A percentile compares a stretch with the other conserved stretches of the same genome.
phyloP scores from a whole-genome alignment of 1,139 yeast species.

The Saccharomyces hybrid region DNA sequence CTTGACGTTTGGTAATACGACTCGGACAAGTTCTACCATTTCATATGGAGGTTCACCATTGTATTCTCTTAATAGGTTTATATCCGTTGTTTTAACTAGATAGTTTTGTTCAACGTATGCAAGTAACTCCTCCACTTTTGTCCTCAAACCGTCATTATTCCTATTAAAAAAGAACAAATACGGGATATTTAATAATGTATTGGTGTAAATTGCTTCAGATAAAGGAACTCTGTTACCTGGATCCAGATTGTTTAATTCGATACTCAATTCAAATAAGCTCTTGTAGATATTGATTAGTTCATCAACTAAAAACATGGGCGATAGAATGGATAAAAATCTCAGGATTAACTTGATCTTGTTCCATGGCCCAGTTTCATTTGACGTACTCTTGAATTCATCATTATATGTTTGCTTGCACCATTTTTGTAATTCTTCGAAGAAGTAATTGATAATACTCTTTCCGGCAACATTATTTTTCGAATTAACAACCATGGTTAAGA shows the following conservation, averaged over 20 bases:
- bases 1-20: constrained; percentile 51
- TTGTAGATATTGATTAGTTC: constrained; percentile 46
- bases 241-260: constrained; percentile 43
- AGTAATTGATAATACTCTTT: constrained; percentile 58
- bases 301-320: constrained; percentile 52
- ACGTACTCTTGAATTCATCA: constrained; percentile 20
- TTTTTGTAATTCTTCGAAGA: constrained; percentile 55
- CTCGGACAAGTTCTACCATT: constrained; percentile 43
- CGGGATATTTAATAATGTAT: constrained; percentile 62
- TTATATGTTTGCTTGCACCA: constrained; percentile 38
- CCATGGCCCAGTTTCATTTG: constrained; percentile 56
- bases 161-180: constrained; percentile 49
- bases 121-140: constrained; percentile 40
- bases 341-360: constrained; percentile 62
- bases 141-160: constrained; percentile 32
- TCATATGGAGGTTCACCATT: constrained; percentile 45
- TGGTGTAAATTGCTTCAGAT: constrained; percentile 63
- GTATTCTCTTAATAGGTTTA: constrained; percentile 23
- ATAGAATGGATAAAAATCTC: constrained; percentile 60
- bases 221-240: constrained; percentile 43
- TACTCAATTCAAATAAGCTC: constrained; percentile 49
- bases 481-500: constrained; percentile 63
- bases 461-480: constrained; percentile 63
- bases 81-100: constrained; percentile 15
- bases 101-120: constrained; percentile 36